Evolutionary conservation across 73 alveolate species (phyloP), one percentile per base, ranked within the genome.

Genomic region (Paramecium tetraurelia): DNA sequence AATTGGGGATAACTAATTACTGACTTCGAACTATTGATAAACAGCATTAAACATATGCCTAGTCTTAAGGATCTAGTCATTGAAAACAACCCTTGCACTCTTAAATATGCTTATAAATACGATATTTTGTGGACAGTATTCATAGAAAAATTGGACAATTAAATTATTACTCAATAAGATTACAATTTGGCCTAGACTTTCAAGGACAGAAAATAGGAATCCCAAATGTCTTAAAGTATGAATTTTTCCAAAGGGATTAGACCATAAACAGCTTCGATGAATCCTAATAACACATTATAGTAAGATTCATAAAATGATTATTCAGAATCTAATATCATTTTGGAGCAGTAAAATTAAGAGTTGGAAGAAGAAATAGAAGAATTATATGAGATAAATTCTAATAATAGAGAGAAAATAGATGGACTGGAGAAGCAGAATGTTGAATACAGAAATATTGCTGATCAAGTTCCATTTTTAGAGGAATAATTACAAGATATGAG

Each of bases 351-450:
- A 1, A 40, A 72, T n/a, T 38, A 72, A 0, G 43, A 72, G 12
- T 72, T 72, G 31, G 86, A 72, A 36, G 86, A 33, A 72, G 86
- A 72, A 36, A 40, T 72, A 16, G 86, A 72, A 0, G 86, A 72
- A 35, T 72, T 72, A 72, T 72, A 72, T 36, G 59, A 36, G 2
- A 72, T 36, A 4, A 72, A 72, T 35, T 22, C 22, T 12, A 40
- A 72, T 21, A 12, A 14, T 7, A 72, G 57, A 40, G 86, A 72
- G 10, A 72, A 72, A 18, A 40, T 72, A 1, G 86, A 72, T 29
- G 35, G 38, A 35, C 7, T 72, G 3, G 86, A 72, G 21, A 72
- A 18, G 7, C 18, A 72, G 12, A 72, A 72, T 43, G n/a, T 72
- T 36, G 86, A 72, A 72, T 72, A 36, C 11, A 72, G 86, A 40